A percentile compares a stretch with the other conserved stretches of the same genome.
These are phyloP conservation scores for Colletotrichum euphorbiae DNA, from an alignment of 2,329 filamentous ascomycete genomes.

Conservation along the genomic window DNA sequence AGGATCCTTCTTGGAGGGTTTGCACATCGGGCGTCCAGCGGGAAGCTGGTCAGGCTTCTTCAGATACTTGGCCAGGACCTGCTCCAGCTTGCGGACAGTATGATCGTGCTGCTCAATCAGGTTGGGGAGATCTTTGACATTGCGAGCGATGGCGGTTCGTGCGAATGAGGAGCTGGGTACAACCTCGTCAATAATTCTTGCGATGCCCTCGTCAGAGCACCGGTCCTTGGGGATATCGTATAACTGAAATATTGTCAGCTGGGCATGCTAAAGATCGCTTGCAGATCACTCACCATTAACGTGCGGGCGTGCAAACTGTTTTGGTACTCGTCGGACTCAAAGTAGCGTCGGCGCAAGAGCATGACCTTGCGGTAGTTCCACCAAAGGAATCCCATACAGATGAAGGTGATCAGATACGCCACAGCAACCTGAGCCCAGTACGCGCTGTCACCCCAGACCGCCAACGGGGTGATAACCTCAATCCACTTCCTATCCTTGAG, in stretches of 20 bases:
- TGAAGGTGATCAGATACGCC: slow-evolving; percentile 76
- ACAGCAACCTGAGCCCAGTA: slow-evolving; percentile 71
- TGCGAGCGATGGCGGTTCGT: slow-evolving; percentile 85
- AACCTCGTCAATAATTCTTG: slow-evolving; percentile 83
- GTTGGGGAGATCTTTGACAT: slow-evolving; percentile 89
- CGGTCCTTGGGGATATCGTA: slow-evolving; percentile 85
- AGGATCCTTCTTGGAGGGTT: slow-evolving; percentile 82
- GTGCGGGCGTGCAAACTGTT: slow-evolving; percentile 83
- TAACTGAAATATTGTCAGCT: slow-evolving; percentile 66
- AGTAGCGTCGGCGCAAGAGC: slow-evolving; percentile 79
- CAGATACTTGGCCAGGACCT: slow-evolving; percentile 87
- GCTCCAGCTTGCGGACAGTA: slow-evolving; percentile 84
- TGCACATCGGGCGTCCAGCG: slow-evolving; percentile 79
- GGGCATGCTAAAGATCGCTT: slow-evolving; percentile 11
- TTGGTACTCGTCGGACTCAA: slow-evolving; percentile 89
- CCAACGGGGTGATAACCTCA: slow-evolving; percentile 69
- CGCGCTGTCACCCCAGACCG: slow-evolving; percentile 59
- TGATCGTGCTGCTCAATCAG: slow-evolving; percentile 87
- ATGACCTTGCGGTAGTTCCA: slow-evolving; percentile 85
- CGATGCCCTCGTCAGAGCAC: slow-evolving; percentile 86
- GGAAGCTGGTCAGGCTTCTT: slow-evolving; percentile 88
- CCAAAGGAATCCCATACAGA: slow-evolving; percentile 87
- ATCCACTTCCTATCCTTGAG: slow-evolving; percentile 59
- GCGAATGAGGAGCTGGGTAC: slow-evolving; percentile 84
- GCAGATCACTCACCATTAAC: slow-evolving; percentile 64